phyloP scores from a whole-genome alignment of 202 grass and related monocot genomes.

The Zoysia matrella region DNA sequence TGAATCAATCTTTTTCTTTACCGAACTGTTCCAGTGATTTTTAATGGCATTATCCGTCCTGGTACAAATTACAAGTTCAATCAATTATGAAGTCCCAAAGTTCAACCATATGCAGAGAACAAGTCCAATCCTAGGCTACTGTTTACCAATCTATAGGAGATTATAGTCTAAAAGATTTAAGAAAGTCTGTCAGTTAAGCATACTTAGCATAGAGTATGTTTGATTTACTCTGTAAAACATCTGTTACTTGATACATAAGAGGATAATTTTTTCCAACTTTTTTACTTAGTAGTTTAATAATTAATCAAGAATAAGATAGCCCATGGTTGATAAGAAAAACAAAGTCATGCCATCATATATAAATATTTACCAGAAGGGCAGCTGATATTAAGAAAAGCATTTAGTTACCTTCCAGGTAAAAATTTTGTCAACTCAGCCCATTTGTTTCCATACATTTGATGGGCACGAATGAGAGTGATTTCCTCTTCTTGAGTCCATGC shows the following conservation, averaged over 20 bases:
- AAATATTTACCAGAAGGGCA: conserved; percentile 14
- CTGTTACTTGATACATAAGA: conserved; percentile 23
- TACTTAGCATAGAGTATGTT: conserved; percentile 1
- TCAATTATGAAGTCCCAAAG: conserved; percentile 29
- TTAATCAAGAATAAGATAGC: conserved; percentile 19
- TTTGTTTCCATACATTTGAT: conserved; percentile 93
- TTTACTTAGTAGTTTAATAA: conserved; percentile 13
- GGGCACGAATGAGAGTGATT: conserved; percentile 89
- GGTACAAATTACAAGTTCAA: conserved; percentile 34
- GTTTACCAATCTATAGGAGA: not conserved
- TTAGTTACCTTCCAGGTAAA: conserved; percentile 90
- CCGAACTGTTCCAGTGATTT: conserved; percentile 99
- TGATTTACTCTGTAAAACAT: conserved; percentile 5
- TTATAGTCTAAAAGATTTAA: not conserved
- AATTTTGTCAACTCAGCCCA: conserved; percentile 96
- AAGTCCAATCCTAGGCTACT: not conserved
- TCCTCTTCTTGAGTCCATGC: conserved; percentile 99
- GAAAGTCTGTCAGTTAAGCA: conserved; percentile 20
- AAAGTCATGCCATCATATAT: conserved; percentile 1
- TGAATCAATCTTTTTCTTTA: conserved; percentile 93
- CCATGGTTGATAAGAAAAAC: not conserved
- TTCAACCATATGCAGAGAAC: too few species aligned
- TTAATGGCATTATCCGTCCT: conserved; percentile 99
- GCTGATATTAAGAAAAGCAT: not conserved
- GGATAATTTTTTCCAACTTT: conserved; percentile 22